A percentile compares a stretch with the other conserved stretches of the same genome.
These are phyloP conservation scores for Pleurotus platypus DNA, from an alignment of 768 basidiomycete genomes.

Conservation along the genomic window DNA sequence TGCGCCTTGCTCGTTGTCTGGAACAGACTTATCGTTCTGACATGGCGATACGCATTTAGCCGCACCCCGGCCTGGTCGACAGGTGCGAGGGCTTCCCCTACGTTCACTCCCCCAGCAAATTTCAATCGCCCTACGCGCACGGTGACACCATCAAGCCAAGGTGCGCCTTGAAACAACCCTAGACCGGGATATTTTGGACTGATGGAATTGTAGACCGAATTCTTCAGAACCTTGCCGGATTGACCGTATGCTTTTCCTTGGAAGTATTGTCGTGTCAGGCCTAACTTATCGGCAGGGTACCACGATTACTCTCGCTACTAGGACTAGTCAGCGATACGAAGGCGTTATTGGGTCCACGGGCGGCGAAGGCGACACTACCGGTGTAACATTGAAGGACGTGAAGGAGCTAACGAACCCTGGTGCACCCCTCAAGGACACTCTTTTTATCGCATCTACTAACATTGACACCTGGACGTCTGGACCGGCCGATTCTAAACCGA, in stretches of 20 bases:
- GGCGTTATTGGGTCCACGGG: constrained; percentile 62
- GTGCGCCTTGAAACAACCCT: constrained; percentile 42
- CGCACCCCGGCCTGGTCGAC: constrained; percentile 54
- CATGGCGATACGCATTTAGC: constrained; percentile 2
- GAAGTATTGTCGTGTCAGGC: background rate
- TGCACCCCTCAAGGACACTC: constrained; percentile 62
- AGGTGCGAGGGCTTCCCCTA: constrained; percentile 65
- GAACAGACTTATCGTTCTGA: background rate
- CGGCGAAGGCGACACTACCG: constrained; percentile 63
- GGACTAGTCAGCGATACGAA: constrained; percentile 69
- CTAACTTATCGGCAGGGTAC: constrained; percentile 46
- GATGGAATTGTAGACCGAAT: constrained; percentile 54
- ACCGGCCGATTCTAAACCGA: constrained; percentile 60
- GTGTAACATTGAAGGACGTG: constrained; percentile 74
- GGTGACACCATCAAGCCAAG: constrained; percentile 30
- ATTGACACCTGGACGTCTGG: constrained; percentile 74
- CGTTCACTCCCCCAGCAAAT: constrained; percentile 54
- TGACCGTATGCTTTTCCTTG: constrained; percentile 52
- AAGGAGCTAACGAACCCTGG: constrained; percentile 68
- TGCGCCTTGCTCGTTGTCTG: constrained; percentile 10
- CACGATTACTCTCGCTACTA: constrained; percentile 72
- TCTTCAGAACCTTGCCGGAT: constrained; percentile 62
- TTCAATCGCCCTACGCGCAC: constrained; percentile 31
- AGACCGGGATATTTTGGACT: constrained; percentile 39
- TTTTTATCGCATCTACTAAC: constrained; percentile 69